phyloP scores from a whole-genome alignment of 306 rosid species.

The Medicago truncatula region DNA sequence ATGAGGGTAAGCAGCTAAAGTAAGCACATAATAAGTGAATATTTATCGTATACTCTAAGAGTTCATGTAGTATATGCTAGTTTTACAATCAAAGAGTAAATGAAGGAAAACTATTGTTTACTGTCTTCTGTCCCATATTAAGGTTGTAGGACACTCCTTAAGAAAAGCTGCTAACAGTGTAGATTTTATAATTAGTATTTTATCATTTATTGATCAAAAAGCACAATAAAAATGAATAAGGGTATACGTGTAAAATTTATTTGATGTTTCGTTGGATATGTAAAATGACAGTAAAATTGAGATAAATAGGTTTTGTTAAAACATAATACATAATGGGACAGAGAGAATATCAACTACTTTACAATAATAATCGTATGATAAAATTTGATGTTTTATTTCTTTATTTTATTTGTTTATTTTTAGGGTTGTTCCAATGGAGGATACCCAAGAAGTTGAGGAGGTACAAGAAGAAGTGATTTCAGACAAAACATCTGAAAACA shows the following conservation, averaged over 20 bases:
- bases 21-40: not conserved
- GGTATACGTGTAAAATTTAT: not conserved
- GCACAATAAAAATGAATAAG: not conserved
- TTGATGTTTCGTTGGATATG: not conserved
- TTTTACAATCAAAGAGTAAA: not conserved
- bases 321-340: not conserved
- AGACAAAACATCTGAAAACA: conserved; percentile 49
- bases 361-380: not conserved
- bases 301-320: not conserved
- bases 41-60: not conserved
- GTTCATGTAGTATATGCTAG: not conserved
- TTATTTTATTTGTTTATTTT: not conserved
- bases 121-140: not conserved
- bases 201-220: not conserved
- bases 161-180: not conserved
- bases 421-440: conserved; percentile 75
- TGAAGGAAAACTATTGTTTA: not conserved
- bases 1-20: not conserved
- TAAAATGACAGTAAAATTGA: not conserved
- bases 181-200: not conserved
- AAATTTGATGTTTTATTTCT: not conserved
- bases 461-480: conserved; percentile 56
- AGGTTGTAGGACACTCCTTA: not conserved
- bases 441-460: conserved; percentile 54
- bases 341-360: not conserved